These are phyloP conservation scores for Abelmoschus esculentus DNA, from an alignment of 345 rosid genomes.

Conservation along the genomic window DNA sequence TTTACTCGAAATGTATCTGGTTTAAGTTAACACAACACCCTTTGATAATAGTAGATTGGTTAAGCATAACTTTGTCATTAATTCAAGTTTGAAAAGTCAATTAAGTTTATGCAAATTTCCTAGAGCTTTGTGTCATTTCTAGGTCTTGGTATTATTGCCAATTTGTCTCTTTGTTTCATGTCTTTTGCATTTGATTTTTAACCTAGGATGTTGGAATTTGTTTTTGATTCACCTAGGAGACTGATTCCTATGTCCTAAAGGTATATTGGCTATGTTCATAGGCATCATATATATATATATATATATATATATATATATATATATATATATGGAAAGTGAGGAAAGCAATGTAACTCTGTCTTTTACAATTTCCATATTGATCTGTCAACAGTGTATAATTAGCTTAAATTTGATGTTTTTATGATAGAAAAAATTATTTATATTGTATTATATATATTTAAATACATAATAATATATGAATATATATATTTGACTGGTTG, in stretches of 20 bases:
- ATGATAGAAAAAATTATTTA: too few species aligned
- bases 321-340: background rate
- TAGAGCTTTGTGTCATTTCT: constrained; percentile 29
- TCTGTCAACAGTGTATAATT: background rate
- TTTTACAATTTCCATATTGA: constrained; percentile 14
- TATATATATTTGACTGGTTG: too few species aligned
- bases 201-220: constrained; percentile 18
- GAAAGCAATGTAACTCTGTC: constrained; percentile 10
- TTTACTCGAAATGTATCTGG: too few species aligned
- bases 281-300: background rate
- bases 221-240: background rate
- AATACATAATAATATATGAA: too few species aligned
- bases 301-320: background rate
- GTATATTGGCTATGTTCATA: constrained; percentile 5
- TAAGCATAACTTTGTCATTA: background rate
- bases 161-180: background rate
- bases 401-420: background rate
- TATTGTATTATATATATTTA: too few species aligned
- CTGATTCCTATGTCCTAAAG: background rate
- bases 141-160: constrained; percentile 8
- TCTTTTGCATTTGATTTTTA: background rate
- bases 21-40: too few species aligned
- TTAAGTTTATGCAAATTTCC: background rate
- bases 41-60: background rate
- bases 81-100: background rate